Evolutionary conservation across 2,329 filamentous ascomycete species (phyloP), one percentile per base, ranked within the genome.

Genomic region (Stagonosporopsis chrysanthemi): DNA sequence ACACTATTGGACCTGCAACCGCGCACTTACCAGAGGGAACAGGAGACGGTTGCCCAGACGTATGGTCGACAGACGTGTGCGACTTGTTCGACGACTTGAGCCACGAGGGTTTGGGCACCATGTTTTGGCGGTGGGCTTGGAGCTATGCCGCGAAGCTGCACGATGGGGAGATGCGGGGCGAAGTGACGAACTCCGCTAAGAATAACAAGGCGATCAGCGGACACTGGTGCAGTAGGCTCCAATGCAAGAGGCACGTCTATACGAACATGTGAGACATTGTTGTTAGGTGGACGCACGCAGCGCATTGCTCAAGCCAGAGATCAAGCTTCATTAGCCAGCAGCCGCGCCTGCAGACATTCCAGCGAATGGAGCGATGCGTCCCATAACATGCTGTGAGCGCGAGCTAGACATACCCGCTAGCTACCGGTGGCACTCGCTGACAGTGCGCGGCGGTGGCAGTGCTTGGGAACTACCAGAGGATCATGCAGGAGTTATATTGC

Each of bases 71-170:
- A 44, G 75, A 75, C 41, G 70, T 67, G 61, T 77, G 73, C 67
- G 75, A 75, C 56, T 68, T 68, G 42, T 76, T 76, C 68, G 70
- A 70, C 68, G 70, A 70, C 73, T 76, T 77, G 58, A 65, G 67
- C 74, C 69, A 76, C 41, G 72, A 69, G 51, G 73, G 69, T 66
- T 71, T 73, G 52, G 72, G 70, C 66, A 73, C 72, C 75, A 77
- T 77, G 49, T 39, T 48, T 55, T 68, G 73, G 74, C 67, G 52
- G 61, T 62, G 58, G 56, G 57, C 63, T 60, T 53, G 56, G 48
- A 57, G 57, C 66, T 66, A 61, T 66, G 59, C 62, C 53, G 45
- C 44, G 61, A 53, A 57, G 61, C 58, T 62, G 62, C 60, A 64
- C 54, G 53, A 47, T 54, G 52, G 58, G 56, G 56, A 11, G 65